Evolutionary conservation across 495 filamentous ascomycete genomes (phyloP).

Genomic region (Talaromyces borbonicus): DNA sequence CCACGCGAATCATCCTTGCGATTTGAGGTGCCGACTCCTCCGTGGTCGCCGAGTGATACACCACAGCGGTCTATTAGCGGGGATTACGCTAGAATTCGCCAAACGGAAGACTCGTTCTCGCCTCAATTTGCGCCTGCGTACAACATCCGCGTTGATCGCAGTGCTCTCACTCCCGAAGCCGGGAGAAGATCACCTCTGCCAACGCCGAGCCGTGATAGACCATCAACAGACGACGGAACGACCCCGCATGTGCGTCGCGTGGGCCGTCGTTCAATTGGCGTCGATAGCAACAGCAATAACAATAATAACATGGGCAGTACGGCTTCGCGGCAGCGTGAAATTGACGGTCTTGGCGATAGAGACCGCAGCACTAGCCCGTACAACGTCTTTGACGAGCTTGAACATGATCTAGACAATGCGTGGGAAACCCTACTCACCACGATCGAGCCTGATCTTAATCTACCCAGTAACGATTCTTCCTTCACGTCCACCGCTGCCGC

Average conservation of each 20-base stretch:
- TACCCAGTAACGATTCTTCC: conserved; percentile 71
- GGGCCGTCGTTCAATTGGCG: conserved; percentile 19
- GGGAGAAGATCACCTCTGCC: conserved; percentile 18
- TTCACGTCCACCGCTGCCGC: conserved; percentile 58
- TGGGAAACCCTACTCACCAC: conserved; percentile 79
- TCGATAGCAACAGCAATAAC: too few species aligned
- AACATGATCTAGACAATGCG: conserved; percentile 38
- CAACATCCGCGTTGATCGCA: conserved; percentile 19
- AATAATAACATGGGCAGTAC: conserved; percentile 8
- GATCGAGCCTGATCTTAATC: conserved; percentile 67
- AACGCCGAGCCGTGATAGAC: conserved; percentile 13
- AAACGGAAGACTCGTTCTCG: conserved; percentile 18
- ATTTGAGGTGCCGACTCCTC: conserved; percentile 18
- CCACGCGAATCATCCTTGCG: conserved; percentile 17
- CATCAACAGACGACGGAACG: conserved; percentile 1
- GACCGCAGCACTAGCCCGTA: conserved; percentile 74
- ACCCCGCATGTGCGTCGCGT: conserved; percentile 13
- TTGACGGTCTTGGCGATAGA: conserved; percentile 76
- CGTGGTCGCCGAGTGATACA: conserved; percentile 17
- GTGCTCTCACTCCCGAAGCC: conserved; percentile 15
- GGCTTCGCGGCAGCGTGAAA: conserved; percentile 12
- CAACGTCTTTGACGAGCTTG: too few species aligned
- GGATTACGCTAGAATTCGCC: conserved; percentile 11
- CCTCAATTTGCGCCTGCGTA: conserved; percentile 40
- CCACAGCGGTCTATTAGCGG: conserved; percentile 16